These are phyloP conservation scores for Euphorbia tirucalli DNA, from an alignment of 345 rosid species.

Conservation along the genomic window DNA sequence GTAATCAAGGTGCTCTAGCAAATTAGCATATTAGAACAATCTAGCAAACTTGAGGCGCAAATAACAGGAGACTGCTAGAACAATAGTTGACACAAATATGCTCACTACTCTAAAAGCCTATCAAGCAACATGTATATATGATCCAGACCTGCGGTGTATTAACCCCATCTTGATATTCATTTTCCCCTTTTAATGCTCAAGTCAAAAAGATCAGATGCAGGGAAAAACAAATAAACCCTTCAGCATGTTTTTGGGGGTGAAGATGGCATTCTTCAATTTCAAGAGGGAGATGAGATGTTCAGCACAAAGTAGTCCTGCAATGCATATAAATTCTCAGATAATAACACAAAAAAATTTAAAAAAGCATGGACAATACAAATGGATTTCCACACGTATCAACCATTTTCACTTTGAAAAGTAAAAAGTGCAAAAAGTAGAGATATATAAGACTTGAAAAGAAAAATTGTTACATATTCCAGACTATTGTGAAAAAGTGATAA, in stretches of 20 bases:
- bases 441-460: background rate
- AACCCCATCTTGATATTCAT: constrained; percentile 44
- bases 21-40: background rate
- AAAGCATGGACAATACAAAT: background rate
- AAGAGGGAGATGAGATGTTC: constrained; percentile 8
- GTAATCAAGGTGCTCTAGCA: constrained; percentile 3
- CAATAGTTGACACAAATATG: background rate
- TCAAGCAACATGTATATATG: background rate
- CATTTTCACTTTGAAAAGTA: background rate
- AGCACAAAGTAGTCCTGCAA: constrained; percentile 17
- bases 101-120: constrained; percentile 7
- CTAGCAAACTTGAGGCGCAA: background rate
- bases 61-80: constrained; percentile 4
- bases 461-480: background rate
- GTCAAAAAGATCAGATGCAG: constrained; percentile 23
- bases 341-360: constrained; percentile 1
- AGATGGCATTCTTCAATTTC: constrained; percentile 31
- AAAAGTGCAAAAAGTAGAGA: background rate
- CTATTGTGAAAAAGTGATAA: background rate
- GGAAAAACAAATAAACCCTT: constrained; percentile 22
- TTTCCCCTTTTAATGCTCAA: constrained; percentile 23
- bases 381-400: too few relatives aligned
- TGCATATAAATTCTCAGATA: constrained; percentile 15
- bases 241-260: constrained; percentile 25
- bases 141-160: constrained; percentile 60